Percentiles rank a stretch among this genome's conserved stretches.
These are phyloP conservation scores for Remersonia thermophila DNA, from an alignment of 2,329 filamentous ascomycete genomes.

Conservation along the genomic window DNA sequence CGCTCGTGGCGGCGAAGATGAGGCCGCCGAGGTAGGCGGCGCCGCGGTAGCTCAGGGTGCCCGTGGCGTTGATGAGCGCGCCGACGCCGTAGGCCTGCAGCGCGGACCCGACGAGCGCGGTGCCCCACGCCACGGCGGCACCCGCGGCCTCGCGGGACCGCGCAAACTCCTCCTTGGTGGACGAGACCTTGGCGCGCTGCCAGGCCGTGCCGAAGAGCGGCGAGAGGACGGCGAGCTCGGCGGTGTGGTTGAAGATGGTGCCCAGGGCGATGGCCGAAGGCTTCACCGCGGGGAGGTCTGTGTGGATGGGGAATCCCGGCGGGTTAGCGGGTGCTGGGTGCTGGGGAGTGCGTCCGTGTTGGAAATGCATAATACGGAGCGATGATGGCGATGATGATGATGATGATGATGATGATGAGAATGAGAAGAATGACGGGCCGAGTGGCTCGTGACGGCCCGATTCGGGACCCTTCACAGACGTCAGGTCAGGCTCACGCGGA, in stretches of 20 bases:
- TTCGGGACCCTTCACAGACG: no score
- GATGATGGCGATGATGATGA: no score
- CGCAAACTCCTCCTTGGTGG: conserved; percentile 94
- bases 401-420: no score
- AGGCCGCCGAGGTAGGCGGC: conserved; percentile 83
- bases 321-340: no score
- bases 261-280: conserved; percentile 95
- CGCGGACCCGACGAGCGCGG: conserved; percentile 76
- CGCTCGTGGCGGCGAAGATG: conserved; percentile 84
- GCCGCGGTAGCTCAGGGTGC: conserved; percentile 92
- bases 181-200: conserved; percentile 78
- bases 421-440: no score
- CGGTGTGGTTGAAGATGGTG: conserved; percentile 87
- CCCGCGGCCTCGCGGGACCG: conserved; percentile 84
- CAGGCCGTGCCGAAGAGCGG: conserved; percentile 92
- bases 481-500: no score
- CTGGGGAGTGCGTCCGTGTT: no score
- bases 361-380: no score
- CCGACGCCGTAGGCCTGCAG: conserved; percentile 83
- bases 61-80: conserved; percentile 86
- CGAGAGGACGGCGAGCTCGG: conserved; percentile 75
- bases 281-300: conserved; percentile 68
- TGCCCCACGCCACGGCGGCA: conserved; percentile 81
- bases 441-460: no score
- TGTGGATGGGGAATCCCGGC: not conserved